Percentiles rank a stretch among this genome's conserved stretches.
Conservation (phyloP, 2,329 filamentous ascomycete genomes). For the Colletotrichum tabaci region DNA sequence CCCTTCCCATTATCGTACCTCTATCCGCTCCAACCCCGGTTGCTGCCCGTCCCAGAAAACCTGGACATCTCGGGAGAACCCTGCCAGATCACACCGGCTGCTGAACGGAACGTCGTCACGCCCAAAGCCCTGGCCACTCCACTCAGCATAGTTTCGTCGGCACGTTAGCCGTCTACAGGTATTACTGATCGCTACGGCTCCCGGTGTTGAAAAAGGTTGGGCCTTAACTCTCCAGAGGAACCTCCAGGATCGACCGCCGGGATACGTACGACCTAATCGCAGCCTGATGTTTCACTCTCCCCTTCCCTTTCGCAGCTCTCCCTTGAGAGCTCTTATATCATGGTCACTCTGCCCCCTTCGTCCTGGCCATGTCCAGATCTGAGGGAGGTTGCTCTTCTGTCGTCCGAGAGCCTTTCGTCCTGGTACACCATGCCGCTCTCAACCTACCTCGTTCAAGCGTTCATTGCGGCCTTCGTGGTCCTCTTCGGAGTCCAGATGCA, state of each 20-base stretch:
- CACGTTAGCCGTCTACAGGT: constrained; percentile 7
- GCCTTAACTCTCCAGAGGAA: background rate
- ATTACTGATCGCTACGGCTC: constrained; percentile 33
- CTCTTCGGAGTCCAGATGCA: constrained; percentile 30
- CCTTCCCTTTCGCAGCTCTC: constrained; percentile 13
- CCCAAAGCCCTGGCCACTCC: background rate
- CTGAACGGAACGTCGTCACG: constrained; percentile 34
- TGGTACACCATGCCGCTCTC: constrained; percentile 37
- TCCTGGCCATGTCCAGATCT: constrained; percentile 21
- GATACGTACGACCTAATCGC: constrained; percentile 9
- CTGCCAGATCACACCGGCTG: constrained; percentile 22
- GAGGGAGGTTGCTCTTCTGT: constrained; percentile 15
- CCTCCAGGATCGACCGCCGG: constrained; percentile 23
- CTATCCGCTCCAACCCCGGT: constrained; percentile 24
- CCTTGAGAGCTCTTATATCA: constrained; percentile 30
- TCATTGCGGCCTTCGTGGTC: constrained; percentile 34
- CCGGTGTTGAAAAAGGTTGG: constrained; percentile 22
- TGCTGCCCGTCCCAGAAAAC: constrained; percentile 4
- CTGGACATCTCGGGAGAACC: constrained; percentile 29
- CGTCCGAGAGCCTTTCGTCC: constrained; percentile 16
- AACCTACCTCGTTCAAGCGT: constrained; percentile 36
- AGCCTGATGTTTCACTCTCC: constrained; percentile 28
- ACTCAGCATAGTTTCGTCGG: constrained; percentile 18
- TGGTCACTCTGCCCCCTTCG: constrained; percentile 34
- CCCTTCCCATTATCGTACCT: constrained; percentile 2